Evolutionary conservation across 495 filamentous ascomycete species (phyloP).

Genomic region (Filosporella fistucella): DNA sequence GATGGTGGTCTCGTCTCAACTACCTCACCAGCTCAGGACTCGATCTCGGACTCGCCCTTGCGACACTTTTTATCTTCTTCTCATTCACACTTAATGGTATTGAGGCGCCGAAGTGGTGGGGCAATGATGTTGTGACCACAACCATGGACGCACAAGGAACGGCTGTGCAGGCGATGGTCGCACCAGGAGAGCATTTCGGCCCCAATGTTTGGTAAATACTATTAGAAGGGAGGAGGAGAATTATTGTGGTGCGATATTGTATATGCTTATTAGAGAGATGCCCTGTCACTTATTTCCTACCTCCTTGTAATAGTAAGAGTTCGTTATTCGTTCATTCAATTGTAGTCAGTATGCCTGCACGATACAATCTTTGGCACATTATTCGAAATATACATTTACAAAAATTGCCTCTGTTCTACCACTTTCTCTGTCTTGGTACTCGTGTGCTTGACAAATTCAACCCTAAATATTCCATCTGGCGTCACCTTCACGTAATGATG

Average conservation of each 20-base stretch:
- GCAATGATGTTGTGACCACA: slow-evolving; percentile 55
- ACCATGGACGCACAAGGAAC: slow-evolving; percentile 49
- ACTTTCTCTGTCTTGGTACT: too few relatives aligned
- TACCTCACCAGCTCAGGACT: slow-evolving; percentile 58
- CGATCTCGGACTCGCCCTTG: slow-evolving; percentile 41
- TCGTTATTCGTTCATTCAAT: slow-evolving; percentile 4
- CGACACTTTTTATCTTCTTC: slow-evolving; percentile 44
- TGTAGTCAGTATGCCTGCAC: too few relatives aligned
- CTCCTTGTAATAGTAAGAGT: slow-evolving; percentile 9
- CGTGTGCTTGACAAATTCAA: too few relatives aligned
- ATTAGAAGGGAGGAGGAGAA: background rate
- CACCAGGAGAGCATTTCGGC: slow-evolving; percentile 54
- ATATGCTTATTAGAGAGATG: background rate
- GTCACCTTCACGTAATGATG: too few relatives aligned
- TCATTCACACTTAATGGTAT: slow-evolving; percentile 44
- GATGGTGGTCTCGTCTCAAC: slow-evolving; percentile 63
- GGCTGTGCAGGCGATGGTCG: slow-evolving; percentile 43
- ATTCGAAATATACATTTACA: too few relatives aligned
- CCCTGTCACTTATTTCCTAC: slow-evolving; percentile 3
- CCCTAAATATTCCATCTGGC: too few relatives aligned
- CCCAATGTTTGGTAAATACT: slow-evolving; percentile 32
- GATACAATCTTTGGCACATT: too few relatives aligned
- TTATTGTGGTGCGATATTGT: background rate
- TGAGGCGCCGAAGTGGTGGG: slow-evolving; percentile 44
- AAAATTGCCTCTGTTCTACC: too few relatives aligned